Evolutionary conservation across 352 stramenopile species (phyloP), one percentile per base, ranked within the genome.

Genomic region (Globisporangium rhizosaccharum): DNA sequence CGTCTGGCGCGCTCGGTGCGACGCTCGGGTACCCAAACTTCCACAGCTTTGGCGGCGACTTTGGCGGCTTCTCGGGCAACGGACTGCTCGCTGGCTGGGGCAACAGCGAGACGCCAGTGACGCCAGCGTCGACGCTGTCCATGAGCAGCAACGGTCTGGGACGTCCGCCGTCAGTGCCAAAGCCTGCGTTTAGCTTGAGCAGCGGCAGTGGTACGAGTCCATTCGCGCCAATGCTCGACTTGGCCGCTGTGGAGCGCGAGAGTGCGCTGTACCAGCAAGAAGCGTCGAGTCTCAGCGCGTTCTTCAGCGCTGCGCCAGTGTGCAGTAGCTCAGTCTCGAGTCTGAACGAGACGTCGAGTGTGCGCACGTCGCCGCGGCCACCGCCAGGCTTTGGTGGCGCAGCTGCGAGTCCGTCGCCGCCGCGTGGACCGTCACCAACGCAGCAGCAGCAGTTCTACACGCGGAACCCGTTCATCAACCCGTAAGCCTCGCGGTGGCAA

Each of bases 211-310:
- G 56, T 53, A 23, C 39, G 49, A 25, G 9, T 7, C 45, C 60
- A 8, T 88, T 85, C 62, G 68, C 67, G 10, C 65, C 74, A 14
- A 85, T 92, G 79, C 62, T 71, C 33, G 79, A 91, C 51, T 70
- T 93, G 71, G 79, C 70, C 7, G 84, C 82, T 20, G 70, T 93
- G 12, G 84, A 93, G 59, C 77, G 71, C 9, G 79, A 87, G 45
- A 86, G 70, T 26, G 64, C 77, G 36, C 66, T 75, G 54, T 93
- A 92, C 61, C 79, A 88, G 59, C 79, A 87, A 33, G 70, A 79
- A 26, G 70, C 73, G 37, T 93, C 84, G 53, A 93, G 81, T 65
- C 68, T 93, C 59, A 93, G 80, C 37, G 69, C 79, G 2, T 85
- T 93, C 50, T 71, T 93, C 44, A 58, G 56, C 15, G 59, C 65